phyloP scores from a whole-genome alignment of 2,329 filamentous ascomycete species.

The Dothidotthia symphoricarpi region DNA sequence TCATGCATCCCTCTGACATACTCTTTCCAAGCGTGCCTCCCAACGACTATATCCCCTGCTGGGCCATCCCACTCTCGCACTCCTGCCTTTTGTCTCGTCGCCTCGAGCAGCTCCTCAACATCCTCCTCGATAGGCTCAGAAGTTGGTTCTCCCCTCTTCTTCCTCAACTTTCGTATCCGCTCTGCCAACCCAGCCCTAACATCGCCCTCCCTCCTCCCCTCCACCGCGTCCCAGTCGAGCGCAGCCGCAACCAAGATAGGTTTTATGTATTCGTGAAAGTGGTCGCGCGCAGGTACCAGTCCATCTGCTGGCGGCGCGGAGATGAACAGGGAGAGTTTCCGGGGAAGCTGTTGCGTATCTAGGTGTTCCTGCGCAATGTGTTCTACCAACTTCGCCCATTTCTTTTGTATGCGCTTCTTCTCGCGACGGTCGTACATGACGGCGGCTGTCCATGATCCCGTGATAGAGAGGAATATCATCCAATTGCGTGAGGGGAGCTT shows the following conservation, averaged over 20 bases:
- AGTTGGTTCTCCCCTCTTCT: constrained; percentile 57
- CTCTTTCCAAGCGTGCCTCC: constrained; percentile 94
- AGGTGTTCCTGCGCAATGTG: constrained; percentile 78
- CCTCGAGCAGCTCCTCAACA: constrained; percentile 60
- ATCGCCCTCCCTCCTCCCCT: constrained; percentile 90
- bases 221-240: constrained; percentile 93
- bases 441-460: constrained; percentile 72
- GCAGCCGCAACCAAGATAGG: constrained; percentile 86
- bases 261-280: constrained; percentile 95
- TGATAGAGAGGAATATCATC: constrained; percentile 88
- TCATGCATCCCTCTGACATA: constrained; percentile 92
- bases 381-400: constrained; percentile 82
- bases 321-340: constrained; percentile 82
- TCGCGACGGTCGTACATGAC: constrained; percentile 91
- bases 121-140: constrained; percentile 48
- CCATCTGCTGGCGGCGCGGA: constrained; percentile 84
- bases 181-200: constrained; percentile 83
- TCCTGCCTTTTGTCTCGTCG: constrained; percentile 63
- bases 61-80: constrained; percentile 71
- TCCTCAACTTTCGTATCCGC: constrained; percentile 68
- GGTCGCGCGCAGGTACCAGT: constrained; percentile 79
- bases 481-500: constrained; percentile 94
- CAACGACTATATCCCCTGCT: constrained; percentile 82
- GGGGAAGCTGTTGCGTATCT: constrained; percentile 69
- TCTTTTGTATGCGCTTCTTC: constrained; percentile 78